Evolutionary conservation across 2,329 filamentous ascomycete species (phyloP).

Genomic region (Ophiostoma perfectum): DNA sequence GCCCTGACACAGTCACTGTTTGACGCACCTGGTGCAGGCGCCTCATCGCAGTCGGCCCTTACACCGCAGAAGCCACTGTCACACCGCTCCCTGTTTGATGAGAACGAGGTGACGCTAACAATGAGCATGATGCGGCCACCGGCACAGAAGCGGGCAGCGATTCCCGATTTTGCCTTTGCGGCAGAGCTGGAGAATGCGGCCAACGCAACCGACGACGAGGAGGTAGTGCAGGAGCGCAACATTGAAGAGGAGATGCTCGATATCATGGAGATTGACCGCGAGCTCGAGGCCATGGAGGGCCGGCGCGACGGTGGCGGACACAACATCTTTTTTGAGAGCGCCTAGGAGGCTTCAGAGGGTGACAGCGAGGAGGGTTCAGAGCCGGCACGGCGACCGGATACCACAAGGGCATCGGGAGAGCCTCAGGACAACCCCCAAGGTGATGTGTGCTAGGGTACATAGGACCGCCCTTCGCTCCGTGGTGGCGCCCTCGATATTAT

Average conservation of each 20-base stretch:
- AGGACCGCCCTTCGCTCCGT: slow-evolving; percentile 4
- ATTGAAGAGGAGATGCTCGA: slow-evolving; percentile 58
- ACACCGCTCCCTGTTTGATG: slow-evolving; percentile 27
- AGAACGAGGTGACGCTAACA: slow-evolving; percentile 30
- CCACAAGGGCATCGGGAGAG: background rate
- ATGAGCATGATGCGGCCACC: slow-evolving; percentile 28
- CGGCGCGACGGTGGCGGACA: slow-evolving; percentile 40
- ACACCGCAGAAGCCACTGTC: slow-evolving; percentile 11
- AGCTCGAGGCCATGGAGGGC: slow-evolving; percentile 51
- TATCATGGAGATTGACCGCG: slow-evolving; percentile 60
- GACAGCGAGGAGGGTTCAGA: background rate
- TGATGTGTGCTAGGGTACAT: background rate
- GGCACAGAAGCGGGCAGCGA: slow-evolving; percentile 23
- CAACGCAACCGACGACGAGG: slow-evolving; percentile 46
- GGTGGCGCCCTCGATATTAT: background rate
- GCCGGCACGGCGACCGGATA: background rate
- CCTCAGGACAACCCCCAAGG: background rate
- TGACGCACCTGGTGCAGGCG: slow-evolving; percentile 10
- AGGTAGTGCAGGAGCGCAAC: slow-evolving; percentile 44
- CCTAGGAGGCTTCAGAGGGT: slow-evolving; percentile 18
- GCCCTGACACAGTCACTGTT: slow-evolving; percentile 21
- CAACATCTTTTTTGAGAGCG: slow-evolving; percentile 29
- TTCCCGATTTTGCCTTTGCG: slow-evolving; percentile 43
- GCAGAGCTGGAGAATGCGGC: slow-evolving; percentile 49
- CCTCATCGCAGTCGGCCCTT: background rate